Base-by-base conservation (phyloP, 1,139 yeast species). In the Taphrina sp. region DNA sequence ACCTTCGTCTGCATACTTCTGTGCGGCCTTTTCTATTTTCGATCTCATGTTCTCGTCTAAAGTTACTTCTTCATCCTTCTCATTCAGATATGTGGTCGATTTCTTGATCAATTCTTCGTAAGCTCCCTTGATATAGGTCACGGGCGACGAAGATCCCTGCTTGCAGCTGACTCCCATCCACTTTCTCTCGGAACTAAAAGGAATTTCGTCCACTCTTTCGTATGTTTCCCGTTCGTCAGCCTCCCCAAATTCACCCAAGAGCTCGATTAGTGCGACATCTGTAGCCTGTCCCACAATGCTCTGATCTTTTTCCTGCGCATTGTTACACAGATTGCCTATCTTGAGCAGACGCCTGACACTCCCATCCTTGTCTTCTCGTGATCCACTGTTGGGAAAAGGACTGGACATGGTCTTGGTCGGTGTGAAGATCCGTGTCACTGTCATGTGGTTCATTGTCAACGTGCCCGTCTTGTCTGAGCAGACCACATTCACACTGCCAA, bases 391-490 rank as follows among this genome's bases (percentile, higher is more conserved):
- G 2, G 58, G 55, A 20, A 51, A 36, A 5, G 56, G 39, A 10
- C 35, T 43, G 26, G 44, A 34, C 16, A 42, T 77, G 22, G 77
- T 75, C 80, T 83, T 83, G 62, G 80, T 90, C 42, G 81, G 74
- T 12, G 95, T 76, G 95, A 96, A 90, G 16, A 87, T 66, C 64
- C 86, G 85, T 26, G 92, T 84, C 7, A 87, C 89, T 2, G 96
- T 85, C 95, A 92, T 88, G 67, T 85, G 94, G 69, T 92, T 92
- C 70, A 86, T 87, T 23, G 98, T 92, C 62, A 90, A 76, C 2
- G 97, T 92, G 60, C 97, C 97, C 1, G 97, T 90, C 66, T 90
- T 90, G 72, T 90, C 97, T 19, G 95, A 82, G 69, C 97, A 90
- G 64, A 90, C 88, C 36, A 90, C 96, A 67, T 89, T 89, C 43